Conservation (phyloP, 805 yeast genomes). For the Candida glaebosa region DNA sequence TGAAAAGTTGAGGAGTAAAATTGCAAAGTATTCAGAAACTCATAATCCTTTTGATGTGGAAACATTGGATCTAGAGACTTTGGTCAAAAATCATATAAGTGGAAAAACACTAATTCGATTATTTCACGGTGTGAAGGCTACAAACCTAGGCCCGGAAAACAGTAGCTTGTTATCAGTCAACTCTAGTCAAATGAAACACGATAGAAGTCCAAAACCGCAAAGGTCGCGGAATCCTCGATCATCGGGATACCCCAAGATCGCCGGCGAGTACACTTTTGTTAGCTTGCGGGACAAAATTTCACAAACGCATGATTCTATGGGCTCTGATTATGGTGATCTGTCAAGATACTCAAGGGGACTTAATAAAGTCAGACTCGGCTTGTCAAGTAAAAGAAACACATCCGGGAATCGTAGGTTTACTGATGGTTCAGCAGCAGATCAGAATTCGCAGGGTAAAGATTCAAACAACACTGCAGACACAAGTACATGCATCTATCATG, state of each 20-base stretch:
- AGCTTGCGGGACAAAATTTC: slow-evolving; percentile 33
- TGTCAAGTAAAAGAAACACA: slow-evolving; percentile 19
- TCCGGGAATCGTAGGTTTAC: not conserved
- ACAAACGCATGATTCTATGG: slow-evolving; percentile 11
- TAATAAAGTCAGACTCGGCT: slow-evolving; percentile 31
- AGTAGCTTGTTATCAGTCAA: slow-evolving; percentile 4
- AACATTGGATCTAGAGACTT: slow-evolving; percentile 34
- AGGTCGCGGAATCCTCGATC: not conserved
- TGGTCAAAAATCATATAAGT: slow-evolving; percentile 26
- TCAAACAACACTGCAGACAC: not conserved
- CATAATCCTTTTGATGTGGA: slow-evolving; percentile 38
- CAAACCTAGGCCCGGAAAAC: not conserved
- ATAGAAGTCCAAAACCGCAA: not conserved
- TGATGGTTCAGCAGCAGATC: slow-evolving; percentile 4
- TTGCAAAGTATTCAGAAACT: slow-evolving; percentile 34
- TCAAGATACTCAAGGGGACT: slow-evolving; percentile 32
- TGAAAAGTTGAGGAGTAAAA: slow-evolving; percentile 27
- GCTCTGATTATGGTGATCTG: slow-evolving; percentile 13
- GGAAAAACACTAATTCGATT: slow-evolving; percentile 33
- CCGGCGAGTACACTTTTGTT: slow-evolving; percentile 22
- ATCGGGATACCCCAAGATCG: not conserved
- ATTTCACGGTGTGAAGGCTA: slow-evolving; percentile 12
- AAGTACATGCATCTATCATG: slow-evolving; percentile 6
- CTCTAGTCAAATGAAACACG: slow-evolving; percentile 1
- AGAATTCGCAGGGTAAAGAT: not conserved